phyloP scores from a whole-genome alignment of 495 filamentous ascomycete species.

The Neurospora sp. region DNA sequence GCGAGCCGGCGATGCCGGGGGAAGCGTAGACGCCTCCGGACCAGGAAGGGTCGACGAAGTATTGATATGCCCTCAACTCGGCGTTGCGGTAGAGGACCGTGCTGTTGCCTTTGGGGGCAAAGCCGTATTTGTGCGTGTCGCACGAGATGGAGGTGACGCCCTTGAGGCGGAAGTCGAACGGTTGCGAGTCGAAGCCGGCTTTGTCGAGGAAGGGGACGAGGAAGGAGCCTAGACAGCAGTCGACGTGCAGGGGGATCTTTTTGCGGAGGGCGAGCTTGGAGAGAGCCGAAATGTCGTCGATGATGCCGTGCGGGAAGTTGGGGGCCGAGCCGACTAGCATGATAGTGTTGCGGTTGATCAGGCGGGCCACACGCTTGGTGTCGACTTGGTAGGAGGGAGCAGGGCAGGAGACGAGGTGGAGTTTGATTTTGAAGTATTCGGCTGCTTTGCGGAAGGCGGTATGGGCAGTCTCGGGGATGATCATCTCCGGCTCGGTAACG shows the following conservation, averaged over 20 bases:
- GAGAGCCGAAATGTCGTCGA: conserved; percentile 83
- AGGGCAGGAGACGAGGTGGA: conserved; percentile 83
- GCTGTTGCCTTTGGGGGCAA: conserved; percentile 93
- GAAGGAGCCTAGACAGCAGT: conserved; percentile 96
- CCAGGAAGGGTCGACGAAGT: conserved; percentile 94
- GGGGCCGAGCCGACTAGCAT: conserved; percentile 91
- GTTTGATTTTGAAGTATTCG: conserved; percentile 89
- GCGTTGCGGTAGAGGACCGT: conserved; percentile 81
- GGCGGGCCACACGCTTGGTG: conserved; percentile 59
- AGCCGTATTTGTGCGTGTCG: conserved; percentile 98
- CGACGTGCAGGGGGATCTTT: conserved; percentile 83
- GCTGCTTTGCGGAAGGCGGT: conserved; percentile 93
- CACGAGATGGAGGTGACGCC: conserved; percentile 93
- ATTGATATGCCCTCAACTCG: conserved; percentile 73
- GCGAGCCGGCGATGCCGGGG: conserved; percentile 78
- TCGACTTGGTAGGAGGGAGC: conserved; percentile 79
- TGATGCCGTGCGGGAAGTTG: conserved; percentile 96
- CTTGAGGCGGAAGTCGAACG: conserved; percentile 87
- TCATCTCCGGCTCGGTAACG: conserved; percentile 94
- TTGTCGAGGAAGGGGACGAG: conserved; percentile 82
- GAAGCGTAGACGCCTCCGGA: conserved; percentile 93
- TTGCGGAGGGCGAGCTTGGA: conserved; percentile 73
- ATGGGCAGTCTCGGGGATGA: conserved; percentile 89
- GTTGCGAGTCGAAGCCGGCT: conserved; percentile 77
- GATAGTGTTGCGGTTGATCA: conserved; percentile 95